phyloP scores from a whole-genome alignment of 345 rosid genomes.

The Laguncularia racemosa region DNA sequence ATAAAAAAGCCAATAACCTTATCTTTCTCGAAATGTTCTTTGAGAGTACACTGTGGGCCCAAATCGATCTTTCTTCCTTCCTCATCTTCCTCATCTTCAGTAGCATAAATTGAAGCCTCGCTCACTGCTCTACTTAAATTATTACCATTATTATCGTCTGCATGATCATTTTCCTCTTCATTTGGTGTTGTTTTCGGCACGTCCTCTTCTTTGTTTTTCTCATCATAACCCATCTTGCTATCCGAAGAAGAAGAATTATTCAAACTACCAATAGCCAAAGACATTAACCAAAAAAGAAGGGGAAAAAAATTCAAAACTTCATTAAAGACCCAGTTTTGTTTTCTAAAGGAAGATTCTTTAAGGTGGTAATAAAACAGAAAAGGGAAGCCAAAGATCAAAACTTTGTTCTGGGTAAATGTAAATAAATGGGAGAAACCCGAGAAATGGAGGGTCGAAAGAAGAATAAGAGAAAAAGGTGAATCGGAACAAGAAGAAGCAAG shows the following conservation, averaged over 20 bases:
- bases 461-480: conserved; percentile 7
- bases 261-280: conserved; percentile 23
- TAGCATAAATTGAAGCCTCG: conserved; percentile 29
- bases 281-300: conserved; percentile 26
- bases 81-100: conserved; percentile 51
- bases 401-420: no score
- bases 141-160: conserved; percentile 14
- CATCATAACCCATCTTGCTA: conserved; percentile 36
- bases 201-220: conserved; percentile 12
- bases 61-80: conserved; percentile 42
- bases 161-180: conserved; percentile 16
- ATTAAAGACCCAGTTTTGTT: no score
- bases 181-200: conserved; percentile 12
- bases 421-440: no score
- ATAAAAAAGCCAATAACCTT: conserved; percentile 27
- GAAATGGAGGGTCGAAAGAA: no score
- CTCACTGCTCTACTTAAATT: conserved; percentile 21
- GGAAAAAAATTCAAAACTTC: not conserved
- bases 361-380: no score
- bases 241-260: conserved; percentile 19
- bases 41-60: conserved; percentile 61
- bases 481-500: not conserved
- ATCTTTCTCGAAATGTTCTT: conserved; percentile 63
- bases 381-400: no score
- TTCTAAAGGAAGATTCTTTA: no score